Evolutionary conservation across 148 eudicot species (phyloP).

Genomic region (Cornus suecica): DNA sequence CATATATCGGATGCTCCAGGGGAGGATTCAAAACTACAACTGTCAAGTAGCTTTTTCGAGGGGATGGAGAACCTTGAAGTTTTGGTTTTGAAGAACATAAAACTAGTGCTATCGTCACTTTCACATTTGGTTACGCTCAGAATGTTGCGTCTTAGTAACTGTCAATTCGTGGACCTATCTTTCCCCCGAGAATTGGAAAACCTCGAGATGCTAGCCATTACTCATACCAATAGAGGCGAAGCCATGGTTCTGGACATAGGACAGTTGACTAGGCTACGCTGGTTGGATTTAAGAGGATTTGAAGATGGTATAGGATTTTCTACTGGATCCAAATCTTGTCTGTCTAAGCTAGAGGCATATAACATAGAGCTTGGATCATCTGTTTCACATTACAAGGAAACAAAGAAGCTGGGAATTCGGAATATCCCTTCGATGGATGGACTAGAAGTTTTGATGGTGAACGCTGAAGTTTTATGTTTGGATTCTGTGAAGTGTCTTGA

Average conservation of each 20-base stretch:
- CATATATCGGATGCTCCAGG: background rate
- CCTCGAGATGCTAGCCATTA: conserved; percentile 1
- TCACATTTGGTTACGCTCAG: background rate
- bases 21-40: no score
- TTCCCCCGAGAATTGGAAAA: background rate
- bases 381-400: background rate
- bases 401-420: background rate
- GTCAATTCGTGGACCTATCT: background rate
- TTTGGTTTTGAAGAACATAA: background rate
- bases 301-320: background rate
- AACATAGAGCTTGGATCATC: background rate
- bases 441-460: no score
- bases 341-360: background rate
- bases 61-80: conserved; percentile 4
- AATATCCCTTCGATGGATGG: no score
- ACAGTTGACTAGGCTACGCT: background rate
- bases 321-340: background rate
- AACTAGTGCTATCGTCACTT: background rate
- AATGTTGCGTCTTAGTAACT: background rate
- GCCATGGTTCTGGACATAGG: conserved; percentile 1
- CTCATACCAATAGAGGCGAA: background rate
- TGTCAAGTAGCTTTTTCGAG: background rate
- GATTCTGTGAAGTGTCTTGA: no score
- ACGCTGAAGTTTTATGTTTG: no score
- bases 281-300: background rate